Conservation (phyloP, 2,329 filamentous ascomycete genomes). For the Talaromyces sp. region DNA sequence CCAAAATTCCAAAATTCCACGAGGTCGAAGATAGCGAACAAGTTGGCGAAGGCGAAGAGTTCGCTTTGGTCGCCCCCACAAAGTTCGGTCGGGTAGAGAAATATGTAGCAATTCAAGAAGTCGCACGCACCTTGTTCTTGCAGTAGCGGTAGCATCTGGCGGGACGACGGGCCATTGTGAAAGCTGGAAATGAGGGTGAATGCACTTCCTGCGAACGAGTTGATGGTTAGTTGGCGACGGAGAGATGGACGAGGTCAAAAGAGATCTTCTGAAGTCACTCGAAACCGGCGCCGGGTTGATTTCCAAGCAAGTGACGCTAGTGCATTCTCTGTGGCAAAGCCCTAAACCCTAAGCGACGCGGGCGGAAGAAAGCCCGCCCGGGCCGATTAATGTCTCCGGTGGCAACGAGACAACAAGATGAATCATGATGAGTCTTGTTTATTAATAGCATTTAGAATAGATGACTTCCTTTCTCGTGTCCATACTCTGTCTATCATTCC, state of each 20-base stretch:
- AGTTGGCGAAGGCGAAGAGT: neutral
- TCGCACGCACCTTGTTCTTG: constrained; percentile 94
- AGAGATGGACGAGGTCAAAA: constrained; percentile 31
- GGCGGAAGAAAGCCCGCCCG: neutral
- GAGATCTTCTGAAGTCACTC: constrained; percentile 19
- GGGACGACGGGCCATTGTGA: constrained; percentile 98
- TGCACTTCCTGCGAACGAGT: constrained; percentile 46
- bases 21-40: neutral
- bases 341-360: constrained; percentile 36
- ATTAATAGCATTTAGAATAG: neutral
- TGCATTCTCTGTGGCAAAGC: constrained; percentile 33
- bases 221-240: constrained; percentile 25
- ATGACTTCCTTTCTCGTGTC: too few species aligned
- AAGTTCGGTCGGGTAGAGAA: constrained; percentile 18
- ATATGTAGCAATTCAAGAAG: neutral
- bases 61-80: constrained; percentile 17
- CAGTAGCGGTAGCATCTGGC: constrained; percentile 99
- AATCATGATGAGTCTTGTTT: constrained; percentile 5
- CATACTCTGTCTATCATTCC: too few species aligned
- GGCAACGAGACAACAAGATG: neutral
- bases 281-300: constrained; percentile 29
- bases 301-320: constrained; percentile 39
- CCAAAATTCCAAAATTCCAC: neutral
- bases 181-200: constrained; percentile 46
- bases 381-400: neutral